Percentiles rank a stretch among this genome's conserved stretches.
phyloP scores from a whole-genome alignment of 805 yeast species.

The Pichia deserticola region DNA sequence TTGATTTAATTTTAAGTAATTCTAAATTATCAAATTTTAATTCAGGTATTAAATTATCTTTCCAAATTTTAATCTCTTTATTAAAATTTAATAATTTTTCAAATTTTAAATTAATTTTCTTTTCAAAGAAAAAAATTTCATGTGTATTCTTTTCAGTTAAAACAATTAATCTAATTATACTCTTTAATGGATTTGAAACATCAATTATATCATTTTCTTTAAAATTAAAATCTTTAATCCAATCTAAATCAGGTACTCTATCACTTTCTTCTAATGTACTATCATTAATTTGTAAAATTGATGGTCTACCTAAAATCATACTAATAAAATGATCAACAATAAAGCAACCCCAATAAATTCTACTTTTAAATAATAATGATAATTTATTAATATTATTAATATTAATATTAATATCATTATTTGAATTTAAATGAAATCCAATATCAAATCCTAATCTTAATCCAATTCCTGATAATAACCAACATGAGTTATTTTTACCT shows the following conservation, averaged over 20 bases:
- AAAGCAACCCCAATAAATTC: constrained; percentile 63
- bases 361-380: constrained; percentile 45
- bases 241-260: constrained; percentile 52
- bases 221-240: constrained; percentile 54
- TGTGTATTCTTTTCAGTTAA: constrained; percentile 39
- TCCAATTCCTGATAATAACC: constrained; percentile 59
- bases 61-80: constrained; percentile 33
- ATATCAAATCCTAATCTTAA: constrained; percentile 58
- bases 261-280: constrained; percentile 55
- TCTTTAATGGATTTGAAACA: constrained; percentile 37
- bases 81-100: constrained; percentile 3
- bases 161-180: constrained; percentile 35
- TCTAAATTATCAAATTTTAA: constrained; percentile 36
- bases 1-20: neutral
- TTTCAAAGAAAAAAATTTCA: constrained; percentile 29
- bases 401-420: constrained; percentile 20
- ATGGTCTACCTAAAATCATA: constrained; percentile 51
- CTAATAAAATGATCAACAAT: constrained; percentile 59
- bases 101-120: neutral
- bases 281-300: constrained; percentile 45
- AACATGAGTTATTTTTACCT: constrained; percentile 51
- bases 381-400: constrained; percentile 17
- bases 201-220: constrained; percentile 23
- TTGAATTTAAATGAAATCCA: constrained; percentile 56
- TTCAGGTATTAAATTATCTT: constrained; percentile 39